phyloP scores from a whole-genome alignment of 306 rosid species.

The Leucaena leucocephala region DNA sequence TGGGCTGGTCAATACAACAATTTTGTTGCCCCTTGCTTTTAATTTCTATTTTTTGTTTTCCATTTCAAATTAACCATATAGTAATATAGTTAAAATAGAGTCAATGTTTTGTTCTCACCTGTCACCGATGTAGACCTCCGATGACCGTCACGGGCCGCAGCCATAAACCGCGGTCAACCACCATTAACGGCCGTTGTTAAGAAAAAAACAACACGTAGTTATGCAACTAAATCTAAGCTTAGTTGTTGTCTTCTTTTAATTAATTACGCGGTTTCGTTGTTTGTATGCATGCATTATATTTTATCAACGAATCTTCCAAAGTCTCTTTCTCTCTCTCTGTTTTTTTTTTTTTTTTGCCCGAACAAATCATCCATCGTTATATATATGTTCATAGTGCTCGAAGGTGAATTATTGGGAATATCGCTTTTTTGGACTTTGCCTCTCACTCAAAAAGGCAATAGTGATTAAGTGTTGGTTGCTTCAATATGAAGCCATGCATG shows the following conservation, averaged over 20 bases:
- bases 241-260: not conserved
- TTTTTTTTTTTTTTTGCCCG: not conserved
- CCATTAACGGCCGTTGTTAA: not conserved
- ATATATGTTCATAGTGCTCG: not conserved
- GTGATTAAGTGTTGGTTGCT: not conserved
- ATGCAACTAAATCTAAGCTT: not conserved
- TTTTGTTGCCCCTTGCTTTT: too few species aligned
- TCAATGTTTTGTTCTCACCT: too few species aligned
- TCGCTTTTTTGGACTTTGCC: not conserved
- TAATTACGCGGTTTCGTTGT: not conserved
- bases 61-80: too few species aligned
- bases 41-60: too few species aligned
- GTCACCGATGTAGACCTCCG: too few species aligned
- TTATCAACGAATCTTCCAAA: not conserved
- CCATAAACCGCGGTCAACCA: not conserved
- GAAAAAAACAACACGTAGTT: not conserved
- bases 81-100: too few species aligned
- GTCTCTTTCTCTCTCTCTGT: not conserved
- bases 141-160: too few species aligned
- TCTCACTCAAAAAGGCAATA: not conserved
- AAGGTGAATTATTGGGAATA: not conserved
- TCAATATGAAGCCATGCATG: constrained; percentile 1
- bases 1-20: not conserved
- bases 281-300: not conserved
- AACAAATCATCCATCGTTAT: not conserved